Evolutionary conservation across 1,284 basidiomycete species (phyloP).

Genomic region (Mrakiaceae sp.): DNA sequence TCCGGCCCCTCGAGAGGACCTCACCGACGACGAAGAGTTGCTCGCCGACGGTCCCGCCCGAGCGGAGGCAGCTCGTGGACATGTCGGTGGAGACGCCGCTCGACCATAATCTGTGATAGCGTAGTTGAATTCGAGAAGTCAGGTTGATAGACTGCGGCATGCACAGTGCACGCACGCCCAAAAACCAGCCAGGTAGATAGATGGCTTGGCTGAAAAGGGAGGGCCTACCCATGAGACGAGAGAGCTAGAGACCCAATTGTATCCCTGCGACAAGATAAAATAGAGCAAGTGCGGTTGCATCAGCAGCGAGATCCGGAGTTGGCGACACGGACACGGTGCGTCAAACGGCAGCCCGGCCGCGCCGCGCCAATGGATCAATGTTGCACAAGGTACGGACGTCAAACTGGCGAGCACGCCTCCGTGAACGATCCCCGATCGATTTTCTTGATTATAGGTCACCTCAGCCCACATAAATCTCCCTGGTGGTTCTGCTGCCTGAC

Average conservation of each 20-base stretch:
- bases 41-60: constrained; percentile 1
- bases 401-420: constrained; percentile 2
- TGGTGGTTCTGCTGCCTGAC: too few species aligned
- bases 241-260: constrained; percentile 12
- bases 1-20: not conserved
- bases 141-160: too few species aligned
- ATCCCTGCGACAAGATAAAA: not conserved
- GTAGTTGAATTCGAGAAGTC: too few species aligned
- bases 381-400: not conserved
- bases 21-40: not conserved
- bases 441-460: not conserved
- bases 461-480: too few species aligned
- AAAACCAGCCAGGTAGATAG: too few species aligned
- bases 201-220: not conserved
- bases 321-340: too few species aligned
- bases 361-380: too few species aligned
- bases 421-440: constrained; percentile 1
- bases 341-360: too few species aligned
- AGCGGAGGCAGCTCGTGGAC: not conserved
- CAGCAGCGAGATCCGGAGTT: not conserved
- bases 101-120: not conserved
- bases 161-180: too few species aligned
- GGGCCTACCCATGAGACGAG: constrained; percentile 1
- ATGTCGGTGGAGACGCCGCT: constrained; percentile 7
- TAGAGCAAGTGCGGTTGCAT: not conserved